Evolutionary conservation across 2,329 filamentous ascomycete genomes (phyloP).

Genomic region (Colletotrichum neosansevieriae): DNA sequence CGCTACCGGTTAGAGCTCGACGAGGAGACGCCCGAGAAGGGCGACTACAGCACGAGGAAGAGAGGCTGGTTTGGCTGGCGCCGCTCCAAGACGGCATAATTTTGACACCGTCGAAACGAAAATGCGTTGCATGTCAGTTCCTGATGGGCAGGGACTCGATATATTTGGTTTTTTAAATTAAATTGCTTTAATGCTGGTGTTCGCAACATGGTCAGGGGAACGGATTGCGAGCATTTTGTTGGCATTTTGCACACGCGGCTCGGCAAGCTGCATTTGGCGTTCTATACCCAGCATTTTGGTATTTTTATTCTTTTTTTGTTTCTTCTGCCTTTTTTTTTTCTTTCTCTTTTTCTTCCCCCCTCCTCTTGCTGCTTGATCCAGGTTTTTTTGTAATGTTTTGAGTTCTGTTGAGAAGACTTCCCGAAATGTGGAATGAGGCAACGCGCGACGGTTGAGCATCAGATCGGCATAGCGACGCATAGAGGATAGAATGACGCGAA

Average conservation of each 20-base stretch:
- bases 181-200: constrained; percentile 17
- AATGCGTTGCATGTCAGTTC: neutral
- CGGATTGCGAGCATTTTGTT: neutral
- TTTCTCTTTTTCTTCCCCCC: neutral
- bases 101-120: too few relatives aligned
- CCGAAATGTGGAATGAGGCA: constrained; percentile 12
- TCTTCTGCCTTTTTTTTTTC: neutral
- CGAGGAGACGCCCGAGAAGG: constrained; percentile 34
- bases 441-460: constrained; percentile 20
- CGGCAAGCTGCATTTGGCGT: constrained; percentile 33
- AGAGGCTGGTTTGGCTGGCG: constrained; percentile 31
- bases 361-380: neutral
- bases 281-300: constrained; percentile 40
- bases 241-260: constrained; percentile 39
- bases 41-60: constrained; percentile 4
- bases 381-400: constrained; percentile 27
- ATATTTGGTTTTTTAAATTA: neutral
- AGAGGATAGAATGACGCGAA: constrained; percentile 34
- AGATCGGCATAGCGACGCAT: constrained; percentile 34
- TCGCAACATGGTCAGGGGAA: constrained; percentile 1
- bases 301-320: neutral
- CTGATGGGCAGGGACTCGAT: too few relatives aligned
- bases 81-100: constrained; percentile 33
- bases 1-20: constrained; percentile 69
- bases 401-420: constrained; percentile 11